Evolutionary conservation across 2,329 filamentous ascomycete species (phyloP), one percentile per base, ranked within the genome.

Genomic region (Beauveria brongniartii): DNA sequence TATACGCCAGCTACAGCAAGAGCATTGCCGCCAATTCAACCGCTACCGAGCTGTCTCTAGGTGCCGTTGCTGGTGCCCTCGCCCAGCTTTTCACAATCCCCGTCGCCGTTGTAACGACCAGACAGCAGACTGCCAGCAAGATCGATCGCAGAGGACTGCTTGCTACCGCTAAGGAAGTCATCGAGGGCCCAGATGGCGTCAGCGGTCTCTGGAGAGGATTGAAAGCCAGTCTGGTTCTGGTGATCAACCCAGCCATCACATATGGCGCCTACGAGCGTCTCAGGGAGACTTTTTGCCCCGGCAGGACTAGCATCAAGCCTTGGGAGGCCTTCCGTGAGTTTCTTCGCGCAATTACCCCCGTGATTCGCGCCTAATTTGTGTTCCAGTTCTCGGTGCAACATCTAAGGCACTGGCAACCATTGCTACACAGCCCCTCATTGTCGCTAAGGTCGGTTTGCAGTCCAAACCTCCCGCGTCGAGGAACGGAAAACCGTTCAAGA

Each of bases 61-160:
- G 94, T 51, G 94, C 94, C 12, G 77, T 91, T 44, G 90, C 94
- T 1, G 94, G 94, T 59, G 94, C 94, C 18, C 74, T 97, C 57
- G 94, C 94, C 24, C 94, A 99, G 76, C 76, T 97, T 28, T 97
- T 96, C 76, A 99, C 94, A 12, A 97, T 99, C 61, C 94, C 94
- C 1, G 91, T 99, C 16, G 89, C 94, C 2, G 94, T 99, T 18
- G 86, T 99, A 55, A 99, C 94, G 8, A 97, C 94, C 30, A 84
- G 94, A 58, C 94, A 99, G 74, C 94, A 99, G 75, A 99, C 94
- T 22, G 92, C 96, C 71, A 83, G 81, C 61, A 95, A 91, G 74
- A 80, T 77, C 26, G 91, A 97, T 66, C 87, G 89, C 71, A 96
- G 95, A 75, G 90, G 92, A 20, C 80, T 99, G 64, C 68, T 96